Evolutionary conservation across 129 eudicot species (phyloP).

Genomic region (Logfia minima): DNA sequence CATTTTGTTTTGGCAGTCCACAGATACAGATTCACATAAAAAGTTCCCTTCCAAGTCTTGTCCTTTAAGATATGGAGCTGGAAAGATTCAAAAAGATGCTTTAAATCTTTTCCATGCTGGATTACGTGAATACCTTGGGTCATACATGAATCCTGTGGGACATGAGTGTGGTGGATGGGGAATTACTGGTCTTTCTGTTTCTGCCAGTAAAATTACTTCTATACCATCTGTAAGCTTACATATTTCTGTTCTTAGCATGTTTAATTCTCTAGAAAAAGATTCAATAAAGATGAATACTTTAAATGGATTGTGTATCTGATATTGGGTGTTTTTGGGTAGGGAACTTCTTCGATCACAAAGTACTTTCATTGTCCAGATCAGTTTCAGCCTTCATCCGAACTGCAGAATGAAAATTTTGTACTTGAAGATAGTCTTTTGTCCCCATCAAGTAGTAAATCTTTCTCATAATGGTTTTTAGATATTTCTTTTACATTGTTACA

Average conservation of each 20-base stretch:
- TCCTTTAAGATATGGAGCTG: conserved; percentile 75
- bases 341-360: conserved; percentile 74
- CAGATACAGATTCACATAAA: conserved; percentile 63
- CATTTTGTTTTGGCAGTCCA: conserved; percentile 41
- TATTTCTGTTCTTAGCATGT: not conserved
- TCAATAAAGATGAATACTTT: not conserved
- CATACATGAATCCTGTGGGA: conserved; percentile 33
- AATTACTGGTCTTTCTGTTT: conserved; percentile 74
- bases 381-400: conserved; percentile 28
- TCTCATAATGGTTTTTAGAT: conserved; percentile 9
- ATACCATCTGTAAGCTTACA: conserved; percentile 69
- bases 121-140: conserved; percentile 71
- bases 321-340: conserved; percentile 40
- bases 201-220: conserved; percentile 80
- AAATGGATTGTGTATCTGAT: not conserved
- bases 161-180: conserved; percentile 61
- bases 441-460: conserved; percentile 43
- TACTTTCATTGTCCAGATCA: conserved; percentile 61
- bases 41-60: conserved; percentile 95
- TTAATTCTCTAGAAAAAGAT: not conserved
- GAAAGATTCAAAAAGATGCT: conserved; percentile 82
- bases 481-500: not conserved
- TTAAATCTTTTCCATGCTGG: conserved; percentile 73
- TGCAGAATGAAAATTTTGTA: conserved; percentile 32
- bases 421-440: conserved; percentile 41